phyloP scores from a whole-genome alignment of 2,329 filamentous ascomycete genomes.

The Chaetomium olivaceum region DNA sequence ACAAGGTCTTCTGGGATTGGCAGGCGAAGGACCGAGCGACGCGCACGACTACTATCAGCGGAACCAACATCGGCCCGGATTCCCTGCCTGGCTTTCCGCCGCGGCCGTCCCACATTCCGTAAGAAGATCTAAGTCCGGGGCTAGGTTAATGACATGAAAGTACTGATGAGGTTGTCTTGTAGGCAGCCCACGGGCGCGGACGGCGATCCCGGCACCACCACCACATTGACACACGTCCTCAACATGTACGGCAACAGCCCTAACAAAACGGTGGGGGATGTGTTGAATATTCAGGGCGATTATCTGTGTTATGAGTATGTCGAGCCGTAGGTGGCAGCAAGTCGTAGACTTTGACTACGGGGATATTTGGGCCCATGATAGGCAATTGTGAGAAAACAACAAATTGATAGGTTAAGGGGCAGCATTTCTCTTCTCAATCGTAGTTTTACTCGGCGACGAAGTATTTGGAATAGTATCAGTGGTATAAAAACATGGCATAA shows the following conservation, averaged over 20 bases:
- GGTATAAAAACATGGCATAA: neutral
- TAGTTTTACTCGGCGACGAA: no score
- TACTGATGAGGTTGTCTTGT: neutral
- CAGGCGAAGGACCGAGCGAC: slow-evolving; percentile 16
- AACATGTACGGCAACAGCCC: slow-evolving; percentile 25
- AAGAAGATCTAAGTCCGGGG: neutral
- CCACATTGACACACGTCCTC: slow-evolving; percentile 26
- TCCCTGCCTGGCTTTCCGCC: neutral
- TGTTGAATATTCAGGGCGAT: slow-evolving; percentile 27
- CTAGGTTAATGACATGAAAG: neutral
- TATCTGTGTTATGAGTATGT: slow-evolving; percentile 28
- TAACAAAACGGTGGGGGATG: slow-evolving; percentile 26
- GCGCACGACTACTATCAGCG: slow-evolving; percentile 11
- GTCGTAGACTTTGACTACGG: neutral
- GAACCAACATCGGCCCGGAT: slow-evolving; percentile 3
- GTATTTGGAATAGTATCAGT: neutral
- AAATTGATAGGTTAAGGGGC: no score
- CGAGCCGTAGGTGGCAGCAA: neutral
- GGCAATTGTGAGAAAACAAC: no score
- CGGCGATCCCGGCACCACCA: slow-evolving; percentile 23
- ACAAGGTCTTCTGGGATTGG: slow-evolving; percentile 30
- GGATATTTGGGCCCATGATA: neutral
- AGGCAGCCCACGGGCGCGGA: slow-evolving; percentile 14
- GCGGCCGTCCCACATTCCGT: slow-evolving; percentile 4
- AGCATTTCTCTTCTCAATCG: no score